Percentiles rank a stretch among this genome's conserved stretches.
phyloP scores from a whole-genome alignment of 306 rosid species.

The Quercus bicolor region DNA sequence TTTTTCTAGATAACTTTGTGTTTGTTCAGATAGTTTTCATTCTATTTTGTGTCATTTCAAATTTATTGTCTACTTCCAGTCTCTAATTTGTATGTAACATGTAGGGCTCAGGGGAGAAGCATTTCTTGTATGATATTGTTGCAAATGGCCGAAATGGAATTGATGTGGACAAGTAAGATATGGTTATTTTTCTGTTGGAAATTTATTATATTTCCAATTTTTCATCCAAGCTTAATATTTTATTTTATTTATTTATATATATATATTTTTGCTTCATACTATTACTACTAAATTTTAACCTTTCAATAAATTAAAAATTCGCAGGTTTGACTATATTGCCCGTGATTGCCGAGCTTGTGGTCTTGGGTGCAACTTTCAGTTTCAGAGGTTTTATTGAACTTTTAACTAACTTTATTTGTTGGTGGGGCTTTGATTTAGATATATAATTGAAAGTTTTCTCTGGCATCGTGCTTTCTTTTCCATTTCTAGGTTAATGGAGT shows the following conservation, averaged over 20 bases:
- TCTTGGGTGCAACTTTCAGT: constrained; percentile 83
- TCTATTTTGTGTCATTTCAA: neutral
- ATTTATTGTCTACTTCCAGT: neutral
- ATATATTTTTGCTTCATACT: neutral
- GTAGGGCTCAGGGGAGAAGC: constrained; percentile 72
- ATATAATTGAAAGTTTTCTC: constrained; percentile 11
- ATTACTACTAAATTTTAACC: constrained; percentile 8
- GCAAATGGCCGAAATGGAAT: constrained; percentile 98
- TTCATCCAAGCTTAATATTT: neutral
- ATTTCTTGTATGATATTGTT: constrained; percentile 88
- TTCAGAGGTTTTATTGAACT: constrained; percentile 55
- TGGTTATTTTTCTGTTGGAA: constrained; percentile 1
- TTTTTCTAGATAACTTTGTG: neutral
- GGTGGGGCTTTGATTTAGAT: neutral
- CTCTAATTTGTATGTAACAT: neutral
- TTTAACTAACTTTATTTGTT: constrained; percentile 9
- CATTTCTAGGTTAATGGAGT: constrained; percentile 70
- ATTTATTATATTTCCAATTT: neutral
- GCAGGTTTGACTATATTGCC: constrained; percentile 86
- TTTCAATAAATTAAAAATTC: constrained; percentile 27
- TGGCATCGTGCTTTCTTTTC: constrained; percentile 13
- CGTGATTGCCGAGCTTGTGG: constrained; percentile 97
- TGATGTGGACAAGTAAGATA: constrained; percentile 92
- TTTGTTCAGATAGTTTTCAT: neutral
- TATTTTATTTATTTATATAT: too few species aligned